Base-by-base conservation (phyloP, 2,329 filamentous ascomycete genomes). In the Fusarium floridanum region DNA sequence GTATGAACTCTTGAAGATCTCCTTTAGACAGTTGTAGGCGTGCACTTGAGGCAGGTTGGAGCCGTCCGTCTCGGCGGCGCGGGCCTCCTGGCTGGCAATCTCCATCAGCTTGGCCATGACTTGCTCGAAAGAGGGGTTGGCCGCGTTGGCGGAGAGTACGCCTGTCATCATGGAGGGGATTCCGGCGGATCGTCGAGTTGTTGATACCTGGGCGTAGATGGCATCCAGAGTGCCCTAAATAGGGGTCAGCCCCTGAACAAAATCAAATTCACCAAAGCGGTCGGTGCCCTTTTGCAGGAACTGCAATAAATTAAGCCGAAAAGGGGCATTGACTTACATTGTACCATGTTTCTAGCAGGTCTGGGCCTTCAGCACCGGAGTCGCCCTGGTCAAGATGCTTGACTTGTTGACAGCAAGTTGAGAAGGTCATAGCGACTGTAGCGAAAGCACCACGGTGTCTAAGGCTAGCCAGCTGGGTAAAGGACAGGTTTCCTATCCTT, bases 361-460 rank as follows among this genome's bases (percentile, higher is more conserved):
- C 66, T 11, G 61, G 67, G 6, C 59, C 79, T 22, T 88, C 83
- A 11, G 80, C 71, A 4, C 76, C 77, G 4, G 79, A 72, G 17
- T 73, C 67, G n/a, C 73, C 74, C 27, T 80, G 70, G 37, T 82
- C 81, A 24, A 86, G 81, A 34, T 90, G 87, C 61, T 89, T 87
- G 10, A 89, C 83, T 82, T 91, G 78, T 84, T 92, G 87, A 72
- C 96, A 98, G 78, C 95, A 97, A 29, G 90, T 88, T 1, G 91
- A 89, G 82, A 98, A 98, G 0, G 95, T 98, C 63, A 95, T 91
- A 1, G 96, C 94, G 2, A 98, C 97, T 0, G 96, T 96, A 0
- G 95, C 97, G 79, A 98, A 97, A 8, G 97, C 97, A 66, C 97
- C 97, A 67, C 97, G 90, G 82, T 99, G 97, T 45, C 97, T 90